Conservation (phyloP, 2,329 filamentous ascomycete species). For the Aspergillus ibericus region DNA sequence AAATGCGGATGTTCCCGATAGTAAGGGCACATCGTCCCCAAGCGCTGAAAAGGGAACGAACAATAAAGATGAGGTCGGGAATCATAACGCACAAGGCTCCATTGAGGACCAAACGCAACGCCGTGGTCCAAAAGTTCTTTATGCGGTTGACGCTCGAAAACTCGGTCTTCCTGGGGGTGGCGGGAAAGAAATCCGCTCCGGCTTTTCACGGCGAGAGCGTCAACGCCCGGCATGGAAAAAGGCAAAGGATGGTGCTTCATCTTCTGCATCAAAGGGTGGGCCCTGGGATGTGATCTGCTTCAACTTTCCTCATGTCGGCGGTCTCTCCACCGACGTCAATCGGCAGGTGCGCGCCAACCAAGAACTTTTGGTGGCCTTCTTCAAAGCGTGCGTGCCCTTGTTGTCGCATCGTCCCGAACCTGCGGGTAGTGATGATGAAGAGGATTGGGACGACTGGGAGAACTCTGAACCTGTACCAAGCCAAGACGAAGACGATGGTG, state of each 20-base stretch:
- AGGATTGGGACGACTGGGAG: slow-evolving; percentile 18
- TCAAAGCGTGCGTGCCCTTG: slow-evolving; percentile 46
- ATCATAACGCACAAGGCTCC: slow-evolving; percentile 4
- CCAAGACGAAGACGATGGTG: slow-evolving; percentile 23
- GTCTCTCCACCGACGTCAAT: slow-evolving; percentile 88
- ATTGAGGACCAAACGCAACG: slow-evolving; percentile 15
- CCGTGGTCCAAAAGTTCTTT: slow-evolving; percentile 35
- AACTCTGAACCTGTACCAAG: slow-evolving; percentile 26
- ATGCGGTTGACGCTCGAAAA: slow-evolving; percentile 47
- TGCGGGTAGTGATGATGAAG: slow-evolving; percentile 19
- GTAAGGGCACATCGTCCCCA: neutral
- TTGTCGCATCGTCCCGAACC: slow-evolving; percentile 32
- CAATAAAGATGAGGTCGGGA: neutral
- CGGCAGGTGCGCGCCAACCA: slow-evolving; percentile 92
- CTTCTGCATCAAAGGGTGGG: slow-evolving; percentile 23
- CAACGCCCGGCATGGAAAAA: slow-evolving; percentile 32
- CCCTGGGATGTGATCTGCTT: slow-evolving; percentile 80
- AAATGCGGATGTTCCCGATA: neutral
- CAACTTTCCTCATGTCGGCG: slow-evolving; percentile 96
- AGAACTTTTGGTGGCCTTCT: slow-evolving; percentile 52
- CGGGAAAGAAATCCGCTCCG: slow-evolving; percentile 47
- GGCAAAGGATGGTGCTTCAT: neutral
- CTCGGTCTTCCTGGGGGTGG: slow-evolving; percentile 37
- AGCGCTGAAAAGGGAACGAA: neutral
- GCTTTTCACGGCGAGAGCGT: slow-evolving; percentile 32